Conservation (phyloP, 2,329 filamentous ascomycete genomes). For the Microcyclospora pomicola region DNA sequence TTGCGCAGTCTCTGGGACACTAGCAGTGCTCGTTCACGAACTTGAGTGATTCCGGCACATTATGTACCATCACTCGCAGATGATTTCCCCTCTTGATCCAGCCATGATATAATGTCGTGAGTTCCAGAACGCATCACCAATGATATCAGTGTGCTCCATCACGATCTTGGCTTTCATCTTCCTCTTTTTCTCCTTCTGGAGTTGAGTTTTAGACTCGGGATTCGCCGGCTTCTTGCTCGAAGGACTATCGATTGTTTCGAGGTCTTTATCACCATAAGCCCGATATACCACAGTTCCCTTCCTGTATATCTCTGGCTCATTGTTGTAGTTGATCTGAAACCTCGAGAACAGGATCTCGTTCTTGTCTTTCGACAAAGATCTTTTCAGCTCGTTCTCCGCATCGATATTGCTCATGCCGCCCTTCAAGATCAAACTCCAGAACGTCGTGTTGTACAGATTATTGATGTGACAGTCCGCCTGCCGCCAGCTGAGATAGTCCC, state of each 20-base stretch:
- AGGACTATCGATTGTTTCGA: background rate
- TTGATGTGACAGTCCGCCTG: constrained; percentile 98
- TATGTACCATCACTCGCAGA: constrained; percentile 2
- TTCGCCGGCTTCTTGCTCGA: constrained; percentile 2
- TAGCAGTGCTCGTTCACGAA: background rate
- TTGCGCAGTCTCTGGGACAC: background rate
- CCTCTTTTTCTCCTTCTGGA: constrained; percentile 69
- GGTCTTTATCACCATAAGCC: constrained; percentile 22
- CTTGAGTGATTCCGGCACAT: background rate
- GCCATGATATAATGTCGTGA: constrained; percentile 58
- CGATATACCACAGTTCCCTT: constrained; percentile 87
- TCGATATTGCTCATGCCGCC: constrained; percentile 63
- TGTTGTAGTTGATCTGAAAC: constrained; percentile 95
- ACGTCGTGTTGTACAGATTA: constrained; percentile 95
- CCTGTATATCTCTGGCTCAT: constrained; percentile 80
- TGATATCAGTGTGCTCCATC: constrained; percentile 81
- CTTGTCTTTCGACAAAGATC: constrained; percentile 75
- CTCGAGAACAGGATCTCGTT: constrained; percentile 86
- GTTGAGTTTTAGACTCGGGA: constrained; percentile 48
- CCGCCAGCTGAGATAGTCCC: constrained; percentile 94
- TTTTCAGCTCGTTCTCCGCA: constrained; percentile 69
- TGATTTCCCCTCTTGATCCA: constrained; percentile 14
- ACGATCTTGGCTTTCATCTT: constrained; percentile 67
- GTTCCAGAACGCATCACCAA: constrained; percentile 90
- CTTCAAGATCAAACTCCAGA: constrained; percentile 74